These are phyloP conservation scores for Penicillium sp. DNA, from an alignment of 2,329 filamentous ascomycete genomes.

Conservation along the genomic window DNA sequence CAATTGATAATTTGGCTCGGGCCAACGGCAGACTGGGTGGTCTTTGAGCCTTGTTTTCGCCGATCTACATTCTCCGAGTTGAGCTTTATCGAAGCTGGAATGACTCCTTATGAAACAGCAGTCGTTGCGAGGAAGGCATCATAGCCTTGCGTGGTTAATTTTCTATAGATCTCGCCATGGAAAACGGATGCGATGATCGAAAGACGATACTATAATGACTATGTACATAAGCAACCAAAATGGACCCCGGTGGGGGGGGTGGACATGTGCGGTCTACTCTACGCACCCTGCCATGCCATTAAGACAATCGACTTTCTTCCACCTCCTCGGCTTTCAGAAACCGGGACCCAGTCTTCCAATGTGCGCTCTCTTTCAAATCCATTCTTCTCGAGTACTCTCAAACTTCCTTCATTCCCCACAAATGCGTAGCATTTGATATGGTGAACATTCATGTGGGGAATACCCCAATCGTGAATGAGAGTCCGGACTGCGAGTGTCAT, in stretches of 20 bases:
- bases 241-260: too few relatives aligned
- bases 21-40: constrained; percentile 29
- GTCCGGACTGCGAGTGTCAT: constrained; percentile 25
- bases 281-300: constrained; percentile 8
- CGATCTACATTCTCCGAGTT: constrained; percentile 21
- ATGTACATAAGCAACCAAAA: not conserved
- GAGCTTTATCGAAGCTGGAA: constrained; percentile 20
- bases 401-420: constrained; percentile 26
- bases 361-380: constrained; percentile 21
- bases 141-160: not conserved
- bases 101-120: constrained; percentile 26
- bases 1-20: constrained; percentile 32
- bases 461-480: constrained; percentile 24
- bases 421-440: constrained; percentile 20
- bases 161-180: too few relatives aligned
- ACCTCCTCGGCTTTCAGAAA: constrained; percentile 14
- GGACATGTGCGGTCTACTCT: not conserved
- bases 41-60: constrained; percentile 29
- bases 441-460: constrained; percentile 30
- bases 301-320: constrained; percentile 21
- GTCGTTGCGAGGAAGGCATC: constrained; percentile 17
- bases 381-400: constrained; percentile 29
- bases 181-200: not conserved
- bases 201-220: not conserved
- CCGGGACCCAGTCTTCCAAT: constrained; percentile 18